Base-by-base conservation (phyloP, 768 basidiomycete genomes). In the Leccinum boreale region DNA sequence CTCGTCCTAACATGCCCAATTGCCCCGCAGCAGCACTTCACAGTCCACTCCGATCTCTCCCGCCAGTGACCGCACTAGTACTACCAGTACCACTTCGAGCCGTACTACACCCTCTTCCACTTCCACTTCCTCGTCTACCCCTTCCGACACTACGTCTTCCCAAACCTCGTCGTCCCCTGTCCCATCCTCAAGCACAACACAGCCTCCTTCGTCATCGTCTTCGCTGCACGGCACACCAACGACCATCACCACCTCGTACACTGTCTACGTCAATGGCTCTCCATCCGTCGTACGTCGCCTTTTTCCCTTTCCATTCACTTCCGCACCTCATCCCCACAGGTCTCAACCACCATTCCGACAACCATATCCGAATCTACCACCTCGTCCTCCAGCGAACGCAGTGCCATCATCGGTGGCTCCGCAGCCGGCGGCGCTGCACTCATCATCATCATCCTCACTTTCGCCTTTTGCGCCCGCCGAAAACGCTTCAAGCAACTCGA, bases 341-440 rank as follows among this genome's bases (percentile, higher is more conserved):
- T 56, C 4, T 19, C 48, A 19, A 63, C 61, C 3, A 4, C 53
- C 0, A 53, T 65, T 6, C 65, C 70, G 11, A 68, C 42, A 7
- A 67, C 63, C 28, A 66, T 73, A 44, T 62, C 62, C 10, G 2
- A 36, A 33, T 1, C 12, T 0, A 28, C 61, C 0, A 15, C n/a
- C 29, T 29, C 58, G 14, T 35, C 58, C 15, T 56, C 59, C 2
- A 55, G 50, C 24, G 46, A 67, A 4, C 77, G 77, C 19, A 77
- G 74, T 1, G 73, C 74, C 39, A 68, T 77, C 42, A 79, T 81
- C 29, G 78, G 75, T 3, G 78, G 78, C 3, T 67, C 74, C 4
- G 76, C 78, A 29, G 70, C 73, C 5, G 78, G 73, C 2, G 73
- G 66, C 9, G 71, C 76, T 15, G 65, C 71, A 8, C 46, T 80